Evolutionary conservation across 768 basidiomycete species (phyloP).

Genomic region (Boletus reticulatus): DNA sequence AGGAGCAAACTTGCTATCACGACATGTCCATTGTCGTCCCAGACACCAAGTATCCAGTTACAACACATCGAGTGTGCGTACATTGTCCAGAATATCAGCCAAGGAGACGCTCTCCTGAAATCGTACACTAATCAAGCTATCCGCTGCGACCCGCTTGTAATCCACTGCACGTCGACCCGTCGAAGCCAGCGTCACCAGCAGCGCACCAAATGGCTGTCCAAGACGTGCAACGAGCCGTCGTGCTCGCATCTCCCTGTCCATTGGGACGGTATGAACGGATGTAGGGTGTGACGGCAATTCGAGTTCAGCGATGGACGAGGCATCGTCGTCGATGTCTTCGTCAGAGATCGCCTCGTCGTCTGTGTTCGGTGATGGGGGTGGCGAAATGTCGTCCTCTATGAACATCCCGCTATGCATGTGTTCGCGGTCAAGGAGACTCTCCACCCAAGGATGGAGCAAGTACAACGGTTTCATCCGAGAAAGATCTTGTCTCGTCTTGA

Average conservation of each 20-base stretch:
- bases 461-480: not conserved
- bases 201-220: not conserved
- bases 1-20: no score
- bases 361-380: not conserved
- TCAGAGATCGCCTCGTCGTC: not conserved
- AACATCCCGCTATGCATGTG: not conserved
- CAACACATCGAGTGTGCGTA: no score
- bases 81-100: no score
- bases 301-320: not conserved
- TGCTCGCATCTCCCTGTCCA: not conserved
- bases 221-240: not conserved
- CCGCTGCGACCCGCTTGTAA: not conserved
- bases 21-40: no score
- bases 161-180: not conserved
- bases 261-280: not conserved
- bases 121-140: no score
- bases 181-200: not conserved
- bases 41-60: no score
- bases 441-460: not conserved
- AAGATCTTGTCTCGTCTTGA: not conserved
- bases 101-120: no score
- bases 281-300: not conserved
- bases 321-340: not conserved
- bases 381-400: not conserved
- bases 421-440: not conserved